Percentiles rank a stretch among this genome's conserved stretches.
phyloP scores from a whole-genome alignment of 1,284 basidiomycete species.

The Pyrrhoderma lamaoense region DNA sequence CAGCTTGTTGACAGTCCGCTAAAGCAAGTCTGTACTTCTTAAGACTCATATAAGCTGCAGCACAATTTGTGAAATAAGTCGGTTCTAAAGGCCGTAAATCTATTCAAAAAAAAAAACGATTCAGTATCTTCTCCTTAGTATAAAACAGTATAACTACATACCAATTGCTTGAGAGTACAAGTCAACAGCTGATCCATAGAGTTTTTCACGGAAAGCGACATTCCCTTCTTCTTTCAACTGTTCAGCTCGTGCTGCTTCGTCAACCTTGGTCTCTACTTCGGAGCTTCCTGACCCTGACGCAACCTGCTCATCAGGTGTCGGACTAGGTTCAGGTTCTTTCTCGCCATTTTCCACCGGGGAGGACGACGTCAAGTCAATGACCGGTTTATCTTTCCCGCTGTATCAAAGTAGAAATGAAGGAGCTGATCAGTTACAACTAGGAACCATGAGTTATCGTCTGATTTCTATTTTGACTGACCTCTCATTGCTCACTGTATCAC shows the following conservation, averaged over 20 bases:
- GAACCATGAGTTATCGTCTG: too few relatives aligned
- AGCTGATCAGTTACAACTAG: too few relatives aligned
- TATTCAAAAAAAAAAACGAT: constrained; percentile 23
- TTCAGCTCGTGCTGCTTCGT: constrained; percentile 41
- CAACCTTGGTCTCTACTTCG: constrained; percentile 18
- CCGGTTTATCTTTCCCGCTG: too few relatives aligned
- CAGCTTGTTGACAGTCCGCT: constrained; percentile 72
- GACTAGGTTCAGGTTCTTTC: background rate
- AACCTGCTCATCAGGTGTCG: background rate
- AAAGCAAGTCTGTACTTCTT: constrained; percentile 71
- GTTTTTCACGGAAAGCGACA: constrained; percentile 59
- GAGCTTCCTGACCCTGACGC: constrained; percentile 19
- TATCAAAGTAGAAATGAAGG: too few relatives aligned
- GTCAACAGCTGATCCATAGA: constrained; percentile 67
- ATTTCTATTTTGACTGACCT: too few relatives aligned
- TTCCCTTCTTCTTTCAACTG: constrained; percentile 70
- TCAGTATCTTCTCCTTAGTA: background rate
- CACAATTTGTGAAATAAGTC: constrained; percentile 77
- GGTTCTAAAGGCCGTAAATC: constrained; percentile 64
- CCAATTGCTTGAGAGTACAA: constrained; percentile 74
- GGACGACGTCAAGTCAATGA: too few relatives aligned
- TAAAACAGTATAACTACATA: constrained; percentile 27
- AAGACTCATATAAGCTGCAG: constrained; percentile 77
- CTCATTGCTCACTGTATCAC: too few relatives aligned
- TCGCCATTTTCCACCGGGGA: too few relatives aligned